These are phyloP conservation scores for Cynanchum wilfordii DNA, from an alignment of 257 asterid genomes.

Conservation along the genomic window DNA sequence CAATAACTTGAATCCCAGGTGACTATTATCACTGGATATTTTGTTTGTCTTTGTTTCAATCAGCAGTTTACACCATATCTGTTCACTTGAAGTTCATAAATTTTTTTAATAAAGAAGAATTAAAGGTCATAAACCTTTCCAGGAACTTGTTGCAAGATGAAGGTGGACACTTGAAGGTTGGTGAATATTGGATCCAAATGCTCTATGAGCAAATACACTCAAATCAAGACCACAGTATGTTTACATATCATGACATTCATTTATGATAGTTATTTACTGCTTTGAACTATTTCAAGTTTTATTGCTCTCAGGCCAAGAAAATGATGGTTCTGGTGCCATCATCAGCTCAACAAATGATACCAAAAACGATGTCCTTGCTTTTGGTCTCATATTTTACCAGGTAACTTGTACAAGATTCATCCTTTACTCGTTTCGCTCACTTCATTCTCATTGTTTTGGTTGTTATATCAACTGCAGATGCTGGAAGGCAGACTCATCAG, in stretches of 20 bases:
- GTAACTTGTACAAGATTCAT: conserved; percentile 16
- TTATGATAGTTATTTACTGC: neutral
- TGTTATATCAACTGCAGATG: conserved; percentile 30
- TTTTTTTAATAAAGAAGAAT: neutral
- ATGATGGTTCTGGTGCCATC: conserved; percentile 6
- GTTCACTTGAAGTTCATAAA: neutral
- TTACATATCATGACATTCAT: conserved; percentile 1
- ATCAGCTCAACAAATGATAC: conserved; percentile 25
- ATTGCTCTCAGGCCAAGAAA: conserved; percentile 19
- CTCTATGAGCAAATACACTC: conserved; percentile 45
- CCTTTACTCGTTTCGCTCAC: conserved; percentile 3
- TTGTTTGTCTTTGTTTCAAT: neutral
- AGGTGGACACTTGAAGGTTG: conserved; percentile 56
- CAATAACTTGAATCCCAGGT: conserved; percentile 49
- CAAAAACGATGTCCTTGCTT: conserved; percentile 42
- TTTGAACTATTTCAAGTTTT: conserved; percentile 2
- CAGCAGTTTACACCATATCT: neutral
- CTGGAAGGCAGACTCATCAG: conserved; percentile 33
- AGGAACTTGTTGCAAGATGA: conserved; percentile 62
- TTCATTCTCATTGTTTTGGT: neutral
- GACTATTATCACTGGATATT: conserved; percentile 5
- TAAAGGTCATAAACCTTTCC: neutral
- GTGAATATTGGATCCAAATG: conserved; percentile 63
- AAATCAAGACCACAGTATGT: conserved; percentile 37
- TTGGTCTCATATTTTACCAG: conserved; percentile 48